Evolutionary conservation across 768 basidiomycete species (phyloP), one percentile per base, ranked within the genome.

Genomic region (Pisolithus marmoratus): DNA sequence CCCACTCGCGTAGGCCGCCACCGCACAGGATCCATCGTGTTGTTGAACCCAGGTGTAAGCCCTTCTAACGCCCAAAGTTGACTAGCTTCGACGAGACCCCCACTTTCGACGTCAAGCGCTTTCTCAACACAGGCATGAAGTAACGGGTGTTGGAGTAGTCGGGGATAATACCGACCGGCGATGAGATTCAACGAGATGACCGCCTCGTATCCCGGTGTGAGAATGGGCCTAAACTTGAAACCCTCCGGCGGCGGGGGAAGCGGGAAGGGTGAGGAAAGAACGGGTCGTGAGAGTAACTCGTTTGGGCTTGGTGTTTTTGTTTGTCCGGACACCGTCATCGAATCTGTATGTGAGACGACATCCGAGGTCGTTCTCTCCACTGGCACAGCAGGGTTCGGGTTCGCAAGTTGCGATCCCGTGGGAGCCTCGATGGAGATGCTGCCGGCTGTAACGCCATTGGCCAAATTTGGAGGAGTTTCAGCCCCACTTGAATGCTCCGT

Each of bases 91-190:
- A 69, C 44, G n/a, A 78, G 55, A 37, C 67, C 71, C n/a, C 66
- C 69, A 6, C 65, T 58, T 14, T 72, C 70, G 11, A 64, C 59
- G 34, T 63, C 52, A 40, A 78, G 58, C 12, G 77, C 78, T 15
- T 69, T 59, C 27, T 69, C 60, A 3, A 86, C 60, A 20, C 58
- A 58, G 4, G 69, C 64, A 12, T 65, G 66, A 19, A 90, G 67
- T 34, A 83, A 70, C 1, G 86, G 86, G 60, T 90, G 87, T 20
- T 71, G 61, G 22, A 90, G 74, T 34, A 93, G 72, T 6, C 75
- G 70, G 5, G 90, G 86, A 62, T 93, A 93, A 64, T 93, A 93
- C 50, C 91, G 76, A 29, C 91, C 91, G 29, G 81, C 81, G 54
- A 94, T 74, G 44, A 90, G 71, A 34, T 81, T 79, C 38, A 91